These are phyloP conservation scores for Paramyrothecium roridum DNA, from an alignment of 2,329 filamentous ascomycete species.

Conservation along the genomic window DNA sequence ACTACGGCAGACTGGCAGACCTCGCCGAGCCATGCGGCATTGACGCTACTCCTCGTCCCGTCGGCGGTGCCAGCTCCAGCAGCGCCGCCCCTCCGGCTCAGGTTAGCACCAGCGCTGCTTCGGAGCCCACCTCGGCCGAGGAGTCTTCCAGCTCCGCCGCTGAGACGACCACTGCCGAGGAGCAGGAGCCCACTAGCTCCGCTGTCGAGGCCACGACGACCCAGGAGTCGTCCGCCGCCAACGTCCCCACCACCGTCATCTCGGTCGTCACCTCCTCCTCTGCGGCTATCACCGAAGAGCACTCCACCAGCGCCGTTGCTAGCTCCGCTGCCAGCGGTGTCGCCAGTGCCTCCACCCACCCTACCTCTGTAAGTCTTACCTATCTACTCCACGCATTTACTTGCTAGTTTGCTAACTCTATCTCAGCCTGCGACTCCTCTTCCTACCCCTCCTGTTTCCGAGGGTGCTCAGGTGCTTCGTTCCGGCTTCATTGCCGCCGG, in stretches of 20 bases:
- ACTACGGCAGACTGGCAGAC: conserved; percentile 35
- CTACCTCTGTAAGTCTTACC: not conserved
- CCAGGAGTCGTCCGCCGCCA: not conserved
- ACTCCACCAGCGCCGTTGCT: conserved; percentile 1
- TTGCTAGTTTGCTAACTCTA: not conserved
- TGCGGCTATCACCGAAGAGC: not conserved
- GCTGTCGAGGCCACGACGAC: not conserved
- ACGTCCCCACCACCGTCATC: conserved; percentile 2
- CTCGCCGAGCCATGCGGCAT: conserved; percentile 34
- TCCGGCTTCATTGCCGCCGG: conserved; percentile 8
- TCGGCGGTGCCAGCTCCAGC: conserved; percentile 5
- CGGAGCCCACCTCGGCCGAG: conserved; percentile 7
- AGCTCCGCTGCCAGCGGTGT: not conserved
- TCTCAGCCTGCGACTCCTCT: not conserved
- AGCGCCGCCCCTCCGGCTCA: conserved; percentile 5
- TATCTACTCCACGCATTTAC: not conserved
- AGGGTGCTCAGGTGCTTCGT: conserved; percentile 1
- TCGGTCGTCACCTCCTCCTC: conserved; percentile 4
- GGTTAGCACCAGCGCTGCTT: conserved; percentile 7
- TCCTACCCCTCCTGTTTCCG: conserved; percentile 5
- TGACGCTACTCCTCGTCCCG: conserved; percentile 18
- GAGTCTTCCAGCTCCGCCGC: not conserved
- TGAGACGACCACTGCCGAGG: not conserved
- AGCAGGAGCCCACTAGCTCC: not conserved
- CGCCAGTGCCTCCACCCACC: not conserved